Percentiles rank a stretch among this genome's conserved stretches.
phyloP scores from a whole-genome alignment of 192 early-diverging fungal species.

The Coemansia sp. region DNA sequence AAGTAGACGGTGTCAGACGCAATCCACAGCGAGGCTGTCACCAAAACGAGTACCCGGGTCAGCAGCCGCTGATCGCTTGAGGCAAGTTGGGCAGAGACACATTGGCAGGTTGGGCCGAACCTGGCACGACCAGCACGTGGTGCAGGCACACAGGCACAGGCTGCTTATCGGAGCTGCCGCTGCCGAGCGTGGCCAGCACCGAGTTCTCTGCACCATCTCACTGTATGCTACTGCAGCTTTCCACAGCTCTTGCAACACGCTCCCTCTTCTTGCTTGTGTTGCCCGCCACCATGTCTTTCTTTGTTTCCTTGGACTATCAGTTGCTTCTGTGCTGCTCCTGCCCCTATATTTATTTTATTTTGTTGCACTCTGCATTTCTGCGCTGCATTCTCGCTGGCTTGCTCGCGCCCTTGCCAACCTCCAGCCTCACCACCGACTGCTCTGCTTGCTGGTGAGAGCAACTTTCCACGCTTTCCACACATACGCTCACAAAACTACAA shows the following conservation, averaged over 20 bases:
- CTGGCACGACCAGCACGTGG: conserved; percentile 4
- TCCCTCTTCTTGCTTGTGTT: neutral
- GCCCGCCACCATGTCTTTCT: neutral
- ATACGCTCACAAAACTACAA: neutral
- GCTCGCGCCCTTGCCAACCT: neutral
- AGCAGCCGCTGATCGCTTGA: conserved; percentile 2
- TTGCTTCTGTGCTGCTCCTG: neutral
- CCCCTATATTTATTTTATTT: conserved; percentile 1
- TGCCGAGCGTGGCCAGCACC: neutral
- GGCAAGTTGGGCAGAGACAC: neutral
- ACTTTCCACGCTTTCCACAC: neutral
- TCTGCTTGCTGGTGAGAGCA: neutral
- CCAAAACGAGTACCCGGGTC: conserved; percentile 10
- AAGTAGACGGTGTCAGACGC: neutral
- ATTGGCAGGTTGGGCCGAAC: too few species aligned
- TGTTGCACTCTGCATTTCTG: neutral
- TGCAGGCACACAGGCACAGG: neutral
- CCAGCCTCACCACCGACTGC: neutral
- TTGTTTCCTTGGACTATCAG: neutral
- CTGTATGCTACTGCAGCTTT: neutral
- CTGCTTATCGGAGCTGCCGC: neutral
- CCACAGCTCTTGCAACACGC: neutral
- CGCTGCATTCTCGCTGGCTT: neutral
- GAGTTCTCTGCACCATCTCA: neutral
- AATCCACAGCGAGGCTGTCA: neutral